Base-by-base conservation (phyloP, 2,329 filamentous ascomycete species). In the Penicillium oxalicum region DNA sequence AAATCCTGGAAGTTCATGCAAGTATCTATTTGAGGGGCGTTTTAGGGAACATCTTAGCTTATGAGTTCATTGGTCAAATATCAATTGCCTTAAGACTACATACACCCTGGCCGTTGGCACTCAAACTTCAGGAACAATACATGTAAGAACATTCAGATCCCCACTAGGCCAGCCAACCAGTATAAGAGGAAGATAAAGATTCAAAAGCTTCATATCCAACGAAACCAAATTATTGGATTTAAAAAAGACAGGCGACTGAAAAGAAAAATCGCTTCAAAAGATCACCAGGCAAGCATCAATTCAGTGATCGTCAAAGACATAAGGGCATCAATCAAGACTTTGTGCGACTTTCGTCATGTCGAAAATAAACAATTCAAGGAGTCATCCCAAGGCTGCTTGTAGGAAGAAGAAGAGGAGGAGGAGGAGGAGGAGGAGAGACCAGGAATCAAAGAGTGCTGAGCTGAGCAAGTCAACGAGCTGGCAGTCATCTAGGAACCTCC, bases 321-420 rank as follows among this genome's bases (percentile, higher is more conserved):
- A 11, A 52, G 36, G 24, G 34, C 32, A 18, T 24, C 41, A 49
- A 45, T 33, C 41, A 49, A 44, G 32, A 9, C 32, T 37, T 28
- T 52, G 11, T 11, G 11, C 50, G 49, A 49, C 45, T 54, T 52
- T 47, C 50, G 42, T 52, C 49, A 42, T 46, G 47, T 42, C 28
- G 41, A 41, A 6, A 28, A 9, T 9, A n/a, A 18, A 13, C 34
- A 9, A 9, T 12, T 18, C 41, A 34, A 13, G 29, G 47, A 48
- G 26, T 9, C 2, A 48, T 45, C 40, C 27, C 9, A 9, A 25
- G 13, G 44, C 50, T 42, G 49, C 45, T 44, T 47, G 26, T 40
- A 48, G 40, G 50, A 43, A 18, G 41, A 39, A 36, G 49, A 52
- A 24, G 34, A 48, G 18, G n/a, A 43, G n/a, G n/a, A 27, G 9